Evolutionary conservation across 306 rosid genomes (phyloP), one percentile per base, ranked within the genome.

Genomic region (Begonia fuchsioides): DNA sequence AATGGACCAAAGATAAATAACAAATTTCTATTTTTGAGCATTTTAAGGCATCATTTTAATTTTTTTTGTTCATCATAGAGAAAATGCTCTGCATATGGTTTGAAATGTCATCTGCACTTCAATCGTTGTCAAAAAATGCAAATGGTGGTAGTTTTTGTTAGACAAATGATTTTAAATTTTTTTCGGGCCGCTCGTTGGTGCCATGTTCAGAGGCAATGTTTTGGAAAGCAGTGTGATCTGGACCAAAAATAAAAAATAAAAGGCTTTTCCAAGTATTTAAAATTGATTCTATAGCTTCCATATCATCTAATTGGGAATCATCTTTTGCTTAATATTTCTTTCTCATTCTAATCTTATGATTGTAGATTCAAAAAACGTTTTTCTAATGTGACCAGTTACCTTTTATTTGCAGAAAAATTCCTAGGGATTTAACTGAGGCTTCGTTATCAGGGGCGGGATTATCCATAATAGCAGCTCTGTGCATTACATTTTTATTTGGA

Each of bases 391-490:
- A 26, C 8, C 35, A 26, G 38, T 58, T 60, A 56, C 54, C 55
- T 17, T 67, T 32, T 20, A 7, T 60, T 43, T 56, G 58, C 84
- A 90, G 97, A 70, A 90, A 90, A 78, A 90, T 90, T 56, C 97
- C 97, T 2, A 79, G 97, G 69, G 97, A 90, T 75, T 79, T 90
- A 75, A 84, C 97, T 6, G 97, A 84, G 80, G 94, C 97, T 1
- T 78, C 97, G 15, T 43, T 90, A 57, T 81, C 97, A 10, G 97
- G 97, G 62, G 95, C 97, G 7, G 95, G 97, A 61, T 73, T 90
- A 71, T 90, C 95, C 57, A 75, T 84, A 17, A 11, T 79, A 46
- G 94, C 97, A 52, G 97, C 97, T 47, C 76, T 90, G 38, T 53
- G 57, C 52, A 90, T 90, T 77, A 57, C 76, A 77, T 84, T 90